These are phyloP conservation scores for Berkeleyomyces basicola DNA, from an alignment of 2,329 filamentous ascomycete species.

Conservation along the genomic window DNA sequence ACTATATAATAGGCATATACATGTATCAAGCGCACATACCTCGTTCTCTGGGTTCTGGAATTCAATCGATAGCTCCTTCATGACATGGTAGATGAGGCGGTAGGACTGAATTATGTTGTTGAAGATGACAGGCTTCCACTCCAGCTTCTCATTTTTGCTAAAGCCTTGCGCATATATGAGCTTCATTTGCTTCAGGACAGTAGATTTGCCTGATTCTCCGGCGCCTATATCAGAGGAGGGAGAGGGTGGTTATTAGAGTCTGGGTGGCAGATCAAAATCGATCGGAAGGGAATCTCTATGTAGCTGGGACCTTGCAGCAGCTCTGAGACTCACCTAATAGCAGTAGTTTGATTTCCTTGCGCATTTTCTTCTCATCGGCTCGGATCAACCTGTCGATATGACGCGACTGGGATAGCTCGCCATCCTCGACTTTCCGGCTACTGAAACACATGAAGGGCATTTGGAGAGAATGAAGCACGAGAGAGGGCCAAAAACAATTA, in stretches of 20 bases:
- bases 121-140: constrained; percentile 92
- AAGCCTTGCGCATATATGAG: constrained; percentile 92
- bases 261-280: constrained; percentile 15
- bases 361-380: constrained; percentile 71
- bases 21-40: constrained; percentile 28
- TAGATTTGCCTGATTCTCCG: constrained; percentile 82
- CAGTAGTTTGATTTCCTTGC: constrained; percentile 83
- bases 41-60: constrained; percentile 68
- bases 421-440: constrained; percentile 33
- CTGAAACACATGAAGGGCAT: constrained; percentile 45
- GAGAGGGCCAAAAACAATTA: background rate
- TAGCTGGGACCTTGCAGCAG: background rate
- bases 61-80: constrained; percentile 65
- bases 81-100: constrained; percentile 76
- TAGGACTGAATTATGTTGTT: constrained; percentile 88
- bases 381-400: constrained; percentile 79
- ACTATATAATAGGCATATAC: background rate
- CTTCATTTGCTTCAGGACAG: constrained; percentile 97
- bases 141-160: constrained; percentile 71
- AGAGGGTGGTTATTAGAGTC: constrained; percentile 12
- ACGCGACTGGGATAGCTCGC: constrained; percentile 38
- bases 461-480: background rate
- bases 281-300: constrained; percentile 14
- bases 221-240: constrained; percentile 43
- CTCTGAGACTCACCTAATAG: constrained; percentile 50